Evolutionary conservation across 176 grass and related monocot genomes (phyloP).

Genomic region (Avena sativa): DNA sequence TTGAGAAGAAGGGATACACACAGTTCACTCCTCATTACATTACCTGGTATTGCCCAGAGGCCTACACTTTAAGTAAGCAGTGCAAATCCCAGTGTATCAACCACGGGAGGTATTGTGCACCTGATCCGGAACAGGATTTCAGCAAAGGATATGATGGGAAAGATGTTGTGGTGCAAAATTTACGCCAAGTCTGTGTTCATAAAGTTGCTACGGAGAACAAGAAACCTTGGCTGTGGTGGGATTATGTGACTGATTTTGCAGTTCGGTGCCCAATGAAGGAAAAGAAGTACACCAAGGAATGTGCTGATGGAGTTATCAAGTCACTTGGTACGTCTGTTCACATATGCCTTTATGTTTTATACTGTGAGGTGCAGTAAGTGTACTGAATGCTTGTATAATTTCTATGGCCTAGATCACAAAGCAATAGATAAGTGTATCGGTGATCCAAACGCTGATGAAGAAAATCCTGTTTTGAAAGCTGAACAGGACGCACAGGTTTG

Average conservation of each 20-base stretch:
- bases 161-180: slow-evolving; percentile 79
- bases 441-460: slow-evolving; percentile 73
- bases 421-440: slow-evolving; percentile 73
- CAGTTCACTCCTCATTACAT: slow-evolving; percentile 86
- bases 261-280: slow-evolving; percentile 87
- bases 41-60: slow-evolving; percentile 80
- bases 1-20: slow-evolving; percentile 81
- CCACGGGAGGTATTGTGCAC: slow-evolving; percentile 77
- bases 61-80: slow-evolving; percentile 72
- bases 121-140: slow-evolving; percentile 81
- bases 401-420: slow-evolving; percentile 65
- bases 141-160: slow-evolving; percentile 87
- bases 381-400: neutral
- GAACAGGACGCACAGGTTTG: slow-evolving; percentile 80
- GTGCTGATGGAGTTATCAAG: slow-evolving; percentile 70
- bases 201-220: slow-evolving; percentile 62
- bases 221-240: slow-evolving; percentile 87
- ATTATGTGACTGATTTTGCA: slow-evolving; percentile 78
- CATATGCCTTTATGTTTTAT: neutral
- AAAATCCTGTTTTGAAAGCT: slow-evolving; percentile 72
- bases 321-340: slow-evolving; percentile 63
- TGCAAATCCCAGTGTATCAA: slow-evolving; percentile 91
- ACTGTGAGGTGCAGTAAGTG: neutral
- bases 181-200: slow-evolving; percentile 68
- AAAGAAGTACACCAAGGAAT: slow-evolving; percentile 78